Percentiles rank a stretch among this genome's conserved stretches.
Evolutionary conservation across 2,329 filamentous ascomycete genomes (phyloP).

Genomic region (Saccharata proteae): DNA sequence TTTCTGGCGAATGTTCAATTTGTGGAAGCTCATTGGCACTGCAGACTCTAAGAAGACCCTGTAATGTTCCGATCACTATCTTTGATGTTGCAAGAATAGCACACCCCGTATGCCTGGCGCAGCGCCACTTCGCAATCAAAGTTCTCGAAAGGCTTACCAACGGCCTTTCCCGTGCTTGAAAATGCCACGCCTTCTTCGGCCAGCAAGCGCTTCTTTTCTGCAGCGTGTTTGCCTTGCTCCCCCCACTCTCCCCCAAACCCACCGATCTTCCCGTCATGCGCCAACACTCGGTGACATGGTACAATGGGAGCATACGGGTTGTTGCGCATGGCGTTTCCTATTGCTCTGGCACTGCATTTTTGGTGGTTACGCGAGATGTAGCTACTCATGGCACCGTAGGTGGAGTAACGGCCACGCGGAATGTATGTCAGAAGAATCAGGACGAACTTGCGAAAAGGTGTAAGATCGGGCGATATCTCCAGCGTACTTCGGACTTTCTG

Average conservation of each 20-base stretch:
- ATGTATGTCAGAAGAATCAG: slow-evolving; percentile 23
- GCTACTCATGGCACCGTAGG: slow-evolving; percentile 24
- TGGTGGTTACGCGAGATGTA: slow-evolving; percentile 18
- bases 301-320: slow-evolving; percentile 25
- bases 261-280: slow-evolving; percentile 29
- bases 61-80: neutral
- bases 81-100: too few species aligned
- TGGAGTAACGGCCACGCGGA: slow-evolving; percentile 22
- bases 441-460: slow-evolving; percentile 33
- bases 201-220: slow-evolving; percentile 29
- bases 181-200: slow-evolving; percentile 33
- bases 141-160: slow-evolving; percentile 26
- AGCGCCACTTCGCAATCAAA: too few species aligned
- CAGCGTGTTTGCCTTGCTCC: slow-evolving; percentile 30
- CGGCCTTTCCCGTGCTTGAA: slow-evolving; percentile 30
- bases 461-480: slow-evolving; percentile 32
- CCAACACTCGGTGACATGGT: slow-evolving; percentile 29
- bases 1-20: slow-evolving; percentile 41
- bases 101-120: too few species aligned
- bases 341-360: too few species aligned
- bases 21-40: slow-evolving; percentile 33
- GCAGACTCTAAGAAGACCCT: slow-evolving; percentile 21
- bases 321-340: slow-evolving; percentile 28
- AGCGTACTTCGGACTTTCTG: slow-evolving; percentile 26
- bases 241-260: slow-evolving; percentile 41